These are phyloP conservation scores for barrel medic (Medicago truncatula) DNA, from an alignment of 306 rosid species.

Conservation along the genomic window DNA sequence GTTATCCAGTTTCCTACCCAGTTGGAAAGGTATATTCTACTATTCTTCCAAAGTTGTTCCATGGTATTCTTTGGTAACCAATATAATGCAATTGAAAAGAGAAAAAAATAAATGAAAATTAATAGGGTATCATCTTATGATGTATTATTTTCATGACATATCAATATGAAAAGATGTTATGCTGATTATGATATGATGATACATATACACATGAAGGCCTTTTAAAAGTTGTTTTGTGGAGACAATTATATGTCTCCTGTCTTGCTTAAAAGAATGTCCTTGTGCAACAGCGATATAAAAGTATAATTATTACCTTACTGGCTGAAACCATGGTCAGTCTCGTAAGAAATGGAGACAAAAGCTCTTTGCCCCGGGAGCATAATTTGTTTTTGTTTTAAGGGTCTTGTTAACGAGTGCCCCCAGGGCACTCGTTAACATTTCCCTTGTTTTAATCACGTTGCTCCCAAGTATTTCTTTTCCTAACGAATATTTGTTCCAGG, in stretches of 20 bases:
- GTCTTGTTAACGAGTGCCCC: too few species aligned
- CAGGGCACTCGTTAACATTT: too few species aligned
- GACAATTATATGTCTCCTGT: neutral
- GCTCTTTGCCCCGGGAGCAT: too few species aligned
- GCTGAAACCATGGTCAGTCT: too few species aligned
- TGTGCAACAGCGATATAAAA: neutral
- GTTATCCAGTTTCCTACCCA: slow-evolving; percentile 91
- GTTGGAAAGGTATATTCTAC: slow-evolving; percentile 77
- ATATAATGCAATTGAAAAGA: slow-evolving; percentile 17
- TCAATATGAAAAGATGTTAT: slow-evolving; percentile 1
- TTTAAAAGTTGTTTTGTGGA: slow-evolving; percentile 21
- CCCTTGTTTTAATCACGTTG: slow-evolving; percentile 27
- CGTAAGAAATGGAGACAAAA: too few species aligned
- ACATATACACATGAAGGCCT: slow-evolving; percentile 6
- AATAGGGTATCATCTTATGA: slow-evolving; percentile 4
- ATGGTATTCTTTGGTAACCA: slow-evolving; percentile 18
- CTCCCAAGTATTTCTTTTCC: slow-evolving; percentile 21
- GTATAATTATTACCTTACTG: slow-evolving; percentile 13
- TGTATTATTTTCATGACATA: slow-evolving; percentile 8
- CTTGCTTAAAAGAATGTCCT: slow-evolving; percentile 22
- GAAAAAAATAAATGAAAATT: slow-evolving; percentile 13
- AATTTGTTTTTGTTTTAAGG: neutral
- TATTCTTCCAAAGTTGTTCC: slow-evolving; percentile 7
- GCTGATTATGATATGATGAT: slow-evolving; percentile 23
- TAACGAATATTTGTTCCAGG: slow-evolving; percentile 53